A percentile compares a stretch with the other conserved stretches of the same genome.
These are phyloP conservation scores for Prunus yedoensis DNA, from an alignment of 331 rosid species.

Conservation along the genomic window DNA sequence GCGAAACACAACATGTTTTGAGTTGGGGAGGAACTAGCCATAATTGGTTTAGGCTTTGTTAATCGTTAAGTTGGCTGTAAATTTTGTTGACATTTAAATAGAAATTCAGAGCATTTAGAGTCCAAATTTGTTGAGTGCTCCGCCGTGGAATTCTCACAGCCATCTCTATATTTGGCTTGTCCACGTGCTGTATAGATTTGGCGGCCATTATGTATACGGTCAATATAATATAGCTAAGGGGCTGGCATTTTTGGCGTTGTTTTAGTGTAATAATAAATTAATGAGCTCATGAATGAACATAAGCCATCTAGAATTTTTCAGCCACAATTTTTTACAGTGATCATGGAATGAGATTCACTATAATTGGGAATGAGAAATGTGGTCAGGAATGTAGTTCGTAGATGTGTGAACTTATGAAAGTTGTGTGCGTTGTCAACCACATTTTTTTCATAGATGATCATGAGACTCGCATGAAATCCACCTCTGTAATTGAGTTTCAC, in stretches of 20 bases:
- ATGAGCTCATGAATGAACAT: neutral
- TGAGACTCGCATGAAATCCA: no score
- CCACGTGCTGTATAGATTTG: neutral
- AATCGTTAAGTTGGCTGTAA: neutral
- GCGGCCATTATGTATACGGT: neutral
- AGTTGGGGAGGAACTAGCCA: neutral
- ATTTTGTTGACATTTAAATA: neutral
- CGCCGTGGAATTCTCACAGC: slow-evolving; percentile 12
- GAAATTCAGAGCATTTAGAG: neutral
- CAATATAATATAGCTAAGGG: neutral
- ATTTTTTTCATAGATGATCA: no score
- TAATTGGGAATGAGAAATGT: no score
- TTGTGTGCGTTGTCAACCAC: no score
- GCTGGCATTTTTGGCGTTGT: neutral
- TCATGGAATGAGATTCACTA: no score
- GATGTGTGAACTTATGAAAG: no score
- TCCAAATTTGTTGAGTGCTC: slow-evolving; percentile 17
- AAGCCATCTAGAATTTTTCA: no score
- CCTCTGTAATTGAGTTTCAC: neutral
- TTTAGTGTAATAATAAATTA: neutral
- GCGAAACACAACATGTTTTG: neutral
- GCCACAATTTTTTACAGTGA: no score
- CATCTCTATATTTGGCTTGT: slow-evolving; percentile 4
- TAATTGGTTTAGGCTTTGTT: neutral
- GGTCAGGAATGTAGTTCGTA: no score